phyloP scores from a whole-genome alignment of 768 basidiomycete genomes.

The Kwoniella heveanensis region DNA sequence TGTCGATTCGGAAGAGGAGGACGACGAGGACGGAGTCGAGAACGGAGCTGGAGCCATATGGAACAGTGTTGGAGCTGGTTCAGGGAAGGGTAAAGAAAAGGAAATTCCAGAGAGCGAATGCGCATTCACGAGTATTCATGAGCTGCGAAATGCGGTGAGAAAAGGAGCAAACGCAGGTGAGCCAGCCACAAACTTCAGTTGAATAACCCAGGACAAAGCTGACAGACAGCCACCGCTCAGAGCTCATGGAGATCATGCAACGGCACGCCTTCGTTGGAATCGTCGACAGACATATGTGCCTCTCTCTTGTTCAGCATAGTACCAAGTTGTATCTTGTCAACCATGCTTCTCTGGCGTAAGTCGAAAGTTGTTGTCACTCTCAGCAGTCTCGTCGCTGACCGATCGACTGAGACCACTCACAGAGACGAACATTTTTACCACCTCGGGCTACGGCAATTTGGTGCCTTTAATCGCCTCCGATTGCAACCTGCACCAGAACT shows the following conservation, averaged over 20 bases:
- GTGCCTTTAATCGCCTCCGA: slow-evolving; percentile 72
- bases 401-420: too few species aligned
- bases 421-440: slow-evolving; percentile 97
- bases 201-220: background rate
- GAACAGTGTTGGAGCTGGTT: slow-evolving; percentile 9
- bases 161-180: slow-evolving; percentile 72
- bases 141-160: slow-evolving; percentile 64
- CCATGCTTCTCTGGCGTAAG: slow-evolving; percentile 79
- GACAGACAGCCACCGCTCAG: slow-evolving; percentile 57
- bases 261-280: slow-evolving; percentile 92
- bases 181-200: slow-evolving; percentile 40
- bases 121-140: slow-evolving; percentile 71
- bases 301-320: slow-evolving; percentile 81
- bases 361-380: slow-evolving; percentile 25
- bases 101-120: slow-evolving; percentile 73
- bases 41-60: slow-evolving; percentile 44
- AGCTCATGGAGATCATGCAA: slow-evolving; percentile 76
- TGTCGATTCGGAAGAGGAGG: slow-evolving; percentile 63
- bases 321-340: slow-evolving; percentile 89
- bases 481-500: slow-evolving; percentile 81
- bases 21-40: slow-evolving; percentile 25
- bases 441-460: slow-evolving; percentile 86
- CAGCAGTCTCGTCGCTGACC: too few species aligned
- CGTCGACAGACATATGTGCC: slow-evolving; percentile 70
- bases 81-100: slow-evolving; percentile 22